Evolutionary conservation across 140 eudicot genomes (phyloP).

Genomic region (Stevia rebaudiana): DNA sequence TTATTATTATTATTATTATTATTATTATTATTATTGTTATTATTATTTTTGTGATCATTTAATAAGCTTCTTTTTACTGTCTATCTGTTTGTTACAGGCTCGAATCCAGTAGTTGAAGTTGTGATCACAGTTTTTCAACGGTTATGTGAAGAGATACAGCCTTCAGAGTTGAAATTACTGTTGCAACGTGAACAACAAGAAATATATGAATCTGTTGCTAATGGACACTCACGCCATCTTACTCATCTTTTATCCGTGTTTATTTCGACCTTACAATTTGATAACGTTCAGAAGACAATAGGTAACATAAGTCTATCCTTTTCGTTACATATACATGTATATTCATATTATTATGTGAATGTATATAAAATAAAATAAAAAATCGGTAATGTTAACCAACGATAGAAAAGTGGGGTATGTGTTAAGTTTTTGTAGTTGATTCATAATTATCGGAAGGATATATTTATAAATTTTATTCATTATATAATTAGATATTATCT

Average conservation of each 20-base stretch:
- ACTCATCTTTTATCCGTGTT: conserved; percentile 62
- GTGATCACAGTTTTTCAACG: conserved; percentile 44
- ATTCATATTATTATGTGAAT: neutral
- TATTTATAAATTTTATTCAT: neutral
- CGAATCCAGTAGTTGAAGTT: conserved; percentile 57
- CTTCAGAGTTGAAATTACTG: conserved; percentile 36
- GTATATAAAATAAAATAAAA: neutral
- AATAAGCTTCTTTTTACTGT: neutral
- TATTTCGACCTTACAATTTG: conserved; percentile 45
- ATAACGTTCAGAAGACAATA: conserved; percentile 35
- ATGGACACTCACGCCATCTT: conserved; percentile 40
- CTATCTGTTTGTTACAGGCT: conserved; percentile 35
- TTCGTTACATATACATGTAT: neutral
- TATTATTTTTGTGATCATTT: neutral
- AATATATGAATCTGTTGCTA: conserved; percentile 29
- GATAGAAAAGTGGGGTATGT: neutral
- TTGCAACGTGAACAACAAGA: conserved; percentile 42
- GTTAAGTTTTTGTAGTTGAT: neutral
- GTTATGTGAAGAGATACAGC: conserved; percentile 52
- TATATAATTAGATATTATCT: neutral
- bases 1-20: neutral
- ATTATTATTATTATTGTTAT: neutral
- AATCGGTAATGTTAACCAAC: neutral
- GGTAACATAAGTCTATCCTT: conserved; percentile 36
- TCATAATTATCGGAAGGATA: neutral